Base-by-base conservation (phyloP, 139 green algal genomes). In the Yamagishiella unicocca region DNA sequence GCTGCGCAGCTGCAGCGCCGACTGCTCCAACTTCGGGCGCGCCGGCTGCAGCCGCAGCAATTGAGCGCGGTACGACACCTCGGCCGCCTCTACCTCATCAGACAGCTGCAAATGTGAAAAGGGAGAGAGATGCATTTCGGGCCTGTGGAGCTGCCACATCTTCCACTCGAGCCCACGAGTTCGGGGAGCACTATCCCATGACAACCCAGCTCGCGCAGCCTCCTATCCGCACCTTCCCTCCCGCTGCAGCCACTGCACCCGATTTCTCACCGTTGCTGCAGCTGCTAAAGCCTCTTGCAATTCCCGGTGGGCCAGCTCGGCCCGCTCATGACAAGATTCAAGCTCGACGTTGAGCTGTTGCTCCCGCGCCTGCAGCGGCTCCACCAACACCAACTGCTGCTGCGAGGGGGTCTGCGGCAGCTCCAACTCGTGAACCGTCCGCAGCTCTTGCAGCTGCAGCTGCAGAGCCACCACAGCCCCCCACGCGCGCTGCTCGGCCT, bases 1-100 rank as follows among this genome's bases (percentile, higher is more conserved):
- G 22, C 33, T 61, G 4, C 82, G 66, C 67, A 87, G 82, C 82
- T 79, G 67, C 50, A 12, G 4, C 25, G 33, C 14, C 46, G 50
- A 71, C 40, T 37, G 27, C 46, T 37, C 42, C 67, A 87, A 46
- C 67, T 80, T 54, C 25, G 67, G 5, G 10, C 22, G 17, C 1
- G 62, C 31, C 62, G 64, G 67, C 67, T 70, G 66, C 67, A 87
- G 67, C 33, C 27, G 46, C 67, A 87, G 46, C 67, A 87, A 45
- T 67, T 46, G 25, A 14, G 67, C 82, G 29, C 82, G 67, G 67
- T 68, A 67, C 10, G n/a, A 35, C 82, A 80, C 33, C 66, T 87
- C 82, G 4, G 67, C 82, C 5, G 31, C 68, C 50, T 87, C 82
- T 35, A 86, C 64, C 19, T 38, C 43, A 9, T 53, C 62, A 2